phyloP scores from a whole-genome alignment of 2,329 filamentous ascomycete species.

The Arachnomyces sp. region DNA sequence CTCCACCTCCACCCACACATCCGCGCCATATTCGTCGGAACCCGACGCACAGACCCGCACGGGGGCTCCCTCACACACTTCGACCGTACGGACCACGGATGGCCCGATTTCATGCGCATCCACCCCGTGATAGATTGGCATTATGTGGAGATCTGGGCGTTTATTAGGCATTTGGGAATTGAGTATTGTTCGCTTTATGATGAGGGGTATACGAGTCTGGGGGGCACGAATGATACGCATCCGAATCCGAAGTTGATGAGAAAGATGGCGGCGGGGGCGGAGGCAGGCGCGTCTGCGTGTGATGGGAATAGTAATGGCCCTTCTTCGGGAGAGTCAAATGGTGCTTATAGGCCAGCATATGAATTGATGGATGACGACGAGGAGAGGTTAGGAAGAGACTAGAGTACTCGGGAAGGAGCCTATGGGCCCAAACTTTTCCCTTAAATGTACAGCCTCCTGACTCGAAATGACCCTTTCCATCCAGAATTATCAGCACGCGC shows the following conservation, averaged over 20 bases:
- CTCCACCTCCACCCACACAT: conserved; percentile 47
- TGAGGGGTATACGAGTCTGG: conserved; percentile 81
- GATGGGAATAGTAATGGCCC: conserved; percentile 23
- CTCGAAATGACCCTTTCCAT: neutral
- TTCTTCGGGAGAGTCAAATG: conserved; percentile 13
- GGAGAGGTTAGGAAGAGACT: conserved; percentile 68
- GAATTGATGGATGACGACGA: conserved; percentile 66
- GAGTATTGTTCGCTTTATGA: conserved; percentile 86
- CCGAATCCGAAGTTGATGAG: conserved; percentile 68
- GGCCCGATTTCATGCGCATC: conserved; percentile 86
- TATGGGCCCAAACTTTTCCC: too few species aligned
- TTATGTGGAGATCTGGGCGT: conserved; percentile 88
- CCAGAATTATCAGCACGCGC: neutral
- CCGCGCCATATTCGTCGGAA: conserved; percentile 77
- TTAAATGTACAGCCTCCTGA: too few species aligned
- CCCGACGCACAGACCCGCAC: conserved; percentile 85
- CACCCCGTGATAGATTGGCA: conserved; percentile 98
- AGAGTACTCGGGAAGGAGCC: conserved; percentile 4
- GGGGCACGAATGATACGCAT: conserved; percentile 77
- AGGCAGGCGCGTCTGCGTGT: conserved; percentile 14
- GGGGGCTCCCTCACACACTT: conserved; percentile 71
- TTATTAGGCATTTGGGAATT: conserved; percentile 63
- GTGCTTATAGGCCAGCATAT: conserved; percentile 62
- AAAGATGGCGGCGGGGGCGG: conserved; percentile 10
- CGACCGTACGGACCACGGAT: conserved; percentile 76